Conservation (phyloP, 495 filamentous ascomycete genomes). For the Talaromyces trachyspermus region DNA sequence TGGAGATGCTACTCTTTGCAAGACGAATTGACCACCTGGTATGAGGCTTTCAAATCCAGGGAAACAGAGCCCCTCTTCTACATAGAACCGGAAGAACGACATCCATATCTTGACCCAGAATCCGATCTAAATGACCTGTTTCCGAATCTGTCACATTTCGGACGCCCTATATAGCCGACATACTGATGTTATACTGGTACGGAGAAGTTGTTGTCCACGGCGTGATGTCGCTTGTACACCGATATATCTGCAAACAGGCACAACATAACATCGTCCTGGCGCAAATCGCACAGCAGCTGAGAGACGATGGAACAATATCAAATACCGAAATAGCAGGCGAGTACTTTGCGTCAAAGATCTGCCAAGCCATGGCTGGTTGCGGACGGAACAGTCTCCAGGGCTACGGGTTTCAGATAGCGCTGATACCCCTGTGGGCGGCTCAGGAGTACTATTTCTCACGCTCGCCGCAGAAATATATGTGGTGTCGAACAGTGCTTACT, state of each 20-base stretch:
- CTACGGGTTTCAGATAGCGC: slow-evolving; percentile 5
- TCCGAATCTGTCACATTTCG: slow-evolving; percentile 5
- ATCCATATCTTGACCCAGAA: slow-evolving; percentile 6
- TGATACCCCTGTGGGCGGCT: slow-evolving; percentile 6
- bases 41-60: slow-evolving; percentile 4
- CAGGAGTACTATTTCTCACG: slow-evolving; percentile 2
- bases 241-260: neutral
- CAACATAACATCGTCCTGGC: neutral
- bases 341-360: slow-evolving; percentile 6
- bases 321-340: slow-evolving; percentile 5
- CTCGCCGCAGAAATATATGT: slow-evolving; percentile 3
- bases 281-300: too few relatives aligned
- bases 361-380: slow-evolving; percentile 7
- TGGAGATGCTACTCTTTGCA: slow-evolving; percentile 1
- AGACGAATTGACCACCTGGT: slow-evolving; percentile 7
- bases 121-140: slow-evolving; percentile 4
- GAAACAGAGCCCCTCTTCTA: slow-evolving; percentile 2
- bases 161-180: slow-evolving; percentile 1
- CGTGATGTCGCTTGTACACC: slow-evolving; percentile 3
- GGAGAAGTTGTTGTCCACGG: slow-evolving; percentile 8
- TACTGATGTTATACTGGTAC: slow-evolving; percentile 6
- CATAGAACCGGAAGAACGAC: slow-evolving; percentile 5
- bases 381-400: slow-evolving; percentile 6
- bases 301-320: neutral
- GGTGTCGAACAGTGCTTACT: slow-evolving; percentile 5